Percentiles rank a stretch among this genome's conserved stretches.
Evolutionary conservation across 2,329 filamentous ascomycete genomes (phyloP).

Genomic region (Scedosporium minutisporum): DNA sequence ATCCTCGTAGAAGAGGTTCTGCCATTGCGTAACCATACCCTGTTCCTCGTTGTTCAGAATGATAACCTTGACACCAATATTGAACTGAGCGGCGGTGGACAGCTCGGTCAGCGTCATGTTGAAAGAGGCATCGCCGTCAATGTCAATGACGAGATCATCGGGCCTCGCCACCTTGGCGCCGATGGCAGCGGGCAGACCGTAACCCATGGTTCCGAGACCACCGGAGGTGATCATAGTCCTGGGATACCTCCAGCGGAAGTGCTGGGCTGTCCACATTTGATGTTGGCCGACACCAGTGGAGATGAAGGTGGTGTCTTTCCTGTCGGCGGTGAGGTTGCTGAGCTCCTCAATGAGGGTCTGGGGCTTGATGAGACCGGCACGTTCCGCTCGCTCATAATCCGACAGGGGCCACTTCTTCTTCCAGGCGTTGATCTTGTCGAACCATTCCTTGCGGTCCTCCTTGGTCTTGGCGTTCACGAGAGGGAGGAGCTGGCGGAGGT

Average conservation of each 20-base stretch:
- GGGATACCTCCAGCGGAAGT: constrained; percentile 88
- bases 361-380: constrained; percentile 79
- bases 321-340: constrained; percentile 68
- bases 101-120: constrained; percentile 97
- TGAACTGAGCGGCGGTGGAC: constrained; percentile 86
- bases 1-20: constrained; percentile 88
- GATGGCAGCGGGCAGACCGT: constrained; percentile 86
- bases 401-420: constrained; percentile 82
- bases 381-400: constrained; percentile 69
- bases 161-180: constrained; percentile 77
- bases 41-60: constrained; percentile 95
- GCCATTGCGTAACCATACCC: constrained; percentile 96
- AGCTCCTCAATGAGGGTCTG: constrained; percentile 88
- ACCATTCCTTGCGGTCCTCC: constrained; percentile 71
- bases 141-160: constrained; percentile 83
- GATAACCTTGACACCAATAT: constrained; percentile 92
- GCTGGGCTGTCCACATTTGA: constrained; percentile 97
- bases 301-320: constrained; percentile 79
- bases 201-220: constrained; percentile 83
- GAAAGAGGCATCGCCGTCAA: constrained; percentile 97
- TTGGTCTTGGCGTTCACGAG: constrained; percentile 53
- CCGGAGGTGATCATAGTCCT: constrained; percentile 94
- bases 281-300: constrained; percentile 93
- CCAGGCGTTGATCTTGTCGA: constrained; percentile 80
- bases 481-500: constrained; percentile 67